A percentile compares a stretch with the other conserved stretches of the same genome.
Conservation (phyloP, 176 grass and related monocot genomes). For the bread wheat (Triticum aestivum) region IWGSC_CS_RefSeq_v2.1 NC_057802.1:15356766-15357265, state of each 20-base stretch:
- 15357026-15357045: conserved; percentile 30
- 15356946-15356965: conserved; percentile 37
- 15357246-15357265: not conserved
- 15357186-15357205: conserved; percentile 26
- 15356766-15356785: not conserved
- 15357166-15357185: not conserved
- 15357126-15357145: not conserved
- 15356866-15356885: not conserved
- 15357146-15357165: conserved; percentile 11
- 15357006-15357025: not conserved
- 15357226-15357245: conserved; percentile 32
- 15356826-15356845: not conserved
- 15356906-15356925: conserved; percentile 27
- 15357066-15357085: not conserved
- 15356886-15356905: conserved; percentile 20
- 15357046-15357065: not conserved
- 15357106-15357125: not conserved
- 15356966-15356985: not conserved
- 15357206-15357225: not conserved
- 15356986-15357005: not conserved
- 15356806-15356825: not conserved
- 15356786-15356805: not conserved
- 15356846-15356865: not conserved
- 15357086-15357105: conserved; percentile 35
- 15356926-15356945: not conserved